phyloP scores from a whole-genome alignment of 495 filamentous ascomycete species.

The Aspergillus kassunensis region DNA sequence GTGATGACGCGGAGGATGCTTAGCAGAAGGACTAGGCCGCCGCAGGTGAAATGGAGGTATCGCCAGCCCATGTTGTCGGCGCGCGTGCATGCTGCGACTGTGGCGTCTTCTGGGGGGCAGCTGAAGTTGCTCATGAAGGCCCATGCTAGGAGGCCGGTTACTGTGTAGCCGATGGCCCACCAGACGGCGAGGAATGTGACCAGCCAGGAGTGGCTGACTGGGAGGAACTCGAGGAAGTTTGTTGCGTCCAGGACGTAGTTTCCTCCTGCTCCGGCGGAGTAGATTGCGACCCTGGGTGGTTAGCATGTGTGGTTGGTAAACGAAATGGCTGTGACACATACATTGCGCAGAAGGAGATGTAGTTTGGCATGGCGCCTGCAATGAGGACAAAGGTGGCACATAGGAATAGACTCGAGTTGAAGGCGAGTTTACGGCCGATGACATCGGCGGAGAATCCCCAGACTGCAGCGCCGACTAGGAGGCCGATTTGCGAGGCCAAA shows the following conservation, averaged over 20 bases:
- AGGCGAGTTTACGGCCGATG: constrained; percentile 38
- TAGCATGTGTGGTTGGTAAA: not conserved
- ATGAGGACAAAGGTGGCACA: constrained; percentile 28
- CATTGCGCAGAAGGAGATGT: constrained; percentile 32
- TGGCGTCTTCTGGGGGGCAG: constrained; percentile 24
- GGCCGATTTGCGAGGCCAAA: constrained; percentile 29
- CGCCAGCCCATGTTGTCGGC: constrained; percentile 34
- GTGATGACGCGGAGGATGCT: constrained; percentile 20
- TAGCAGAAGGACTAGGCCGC: constrained; percentile 25
- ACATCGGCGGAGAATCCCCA: constrained; percentile 42
- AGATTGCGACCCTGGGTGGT: constrained; percentile 29
- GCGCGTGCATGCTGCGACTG: constrained; percentile 15
- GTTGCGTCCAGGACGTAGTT: constrained; percentile 38
- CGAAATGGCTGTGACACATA: not conserved
- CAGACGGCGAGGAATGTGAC: constrained; percentile 35
- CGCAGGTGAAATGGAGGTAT: constrained; percentile 31
- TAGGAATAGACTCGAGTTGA: constrained; percentile 36
- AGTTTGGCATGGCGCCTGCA: constrained; percentile 28
- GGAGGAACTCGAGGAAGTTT: constrained; percentile 32
- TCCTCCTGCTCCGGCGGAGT: constrained; percentile 32
- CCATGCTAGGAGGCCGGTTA: constrained; percentile 41
- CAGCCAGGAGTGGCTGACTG: constrained; percentile 28
- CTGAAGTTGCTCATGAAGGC: constrained; percentile 37
- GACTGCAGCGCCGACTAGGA: constrained; percentile 34
- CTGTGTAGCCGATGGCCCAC: constrained; percentile 35